A percentile compares a stretch with the other conserved stretches of the same genome.
Evolutionary conservation across 345 rosid genomes (phyloP).

Genomic region (Lepidium africanum): DNA sequence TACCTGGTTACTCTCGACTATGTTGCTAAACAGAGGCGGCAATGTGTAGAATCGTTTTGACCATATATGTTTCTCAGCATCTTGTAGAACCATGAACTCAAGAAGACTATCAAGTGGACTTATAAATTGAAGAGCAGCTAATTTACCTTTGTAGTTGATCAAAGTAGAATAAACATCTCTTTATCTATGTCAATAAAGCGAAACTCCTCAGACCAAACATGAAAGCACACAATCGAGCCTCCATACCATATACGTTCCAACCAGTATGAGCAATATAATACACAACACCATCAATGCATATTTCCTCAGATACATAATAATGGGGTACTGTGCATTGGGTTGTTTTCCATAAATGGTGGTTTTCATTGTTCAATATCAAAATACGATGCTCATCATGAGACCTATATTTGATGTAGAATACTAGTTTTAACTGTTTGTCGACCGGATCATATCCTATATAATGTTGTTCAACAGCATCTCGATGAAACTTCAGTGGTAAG

Average conservation of each 20-base stretch:
- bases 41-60: not conserved
- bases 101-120: not conserved
- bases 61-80: not conserved
- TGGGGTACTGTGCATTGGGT: not conserved
- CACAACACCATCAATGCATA: not conserved
- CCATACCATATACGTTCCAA: too few relatives aligned
- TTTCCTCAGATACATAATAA: not conserved
- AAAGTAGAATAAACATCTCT: not conserved
- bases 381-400: not conserved
- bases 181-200: not conserved
- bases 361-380: not conserved
- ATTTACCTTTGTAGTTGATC: constrained; percentile 10
- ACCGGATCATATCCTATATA: not conserved
- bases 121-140: not conserved
- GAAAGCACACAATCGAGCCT: not conserved
- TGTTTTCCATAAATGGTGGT: not conserved
- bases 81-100: not conserved
- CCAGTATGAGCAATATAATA: not conserved
- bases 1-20: not conserved
- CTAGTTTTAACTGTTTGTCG: not conserved
- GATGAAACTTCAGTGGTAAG: not conserved
- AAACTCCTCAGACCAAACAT: not conserved
- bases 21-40: not conserved
- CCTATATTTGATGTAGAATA: not conserved
- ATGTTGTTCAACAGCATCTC: too few relatives aligned